Conservation (phyloP, 345 rosid species). For the Aquilaria malaccensis region DNA sequence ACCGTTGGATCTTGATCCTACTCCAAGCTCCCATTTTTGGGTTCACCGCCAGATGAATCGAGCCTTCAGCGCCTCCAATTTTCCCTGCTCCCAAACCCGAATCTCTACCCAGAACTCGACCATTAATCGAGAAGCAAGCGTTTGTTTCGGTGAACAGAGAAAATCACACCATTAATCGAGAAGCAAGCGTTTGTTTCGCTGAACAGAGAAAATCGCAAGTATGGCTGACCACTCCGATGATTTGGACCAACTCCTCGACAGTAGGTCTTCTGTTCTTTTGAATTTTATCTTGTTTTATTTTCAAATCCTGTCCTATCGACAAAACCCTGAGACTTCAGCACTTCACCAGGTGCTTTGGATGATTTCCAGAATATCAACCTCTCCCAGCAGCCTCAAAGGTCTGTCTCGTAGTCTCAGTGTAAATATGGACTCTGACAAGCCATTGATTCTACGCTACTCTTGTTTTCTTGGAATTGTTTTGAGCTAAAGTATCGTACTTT, state of each 20-base stretch:
- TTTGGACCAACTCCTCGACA: constrained; percentile 92
- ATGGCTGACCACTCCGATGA: constrained; percentile 75
- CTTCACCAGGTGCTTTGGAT: constrained; percentile 78
- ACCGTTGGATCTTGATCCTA: constrained; percentile 20
- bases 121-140: not conserved
- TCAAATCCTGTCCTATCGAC: not conserved
- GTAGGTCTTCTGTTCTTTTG: constrained; percentile 27
- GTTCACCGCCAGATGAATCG: constrained; percentile 19
- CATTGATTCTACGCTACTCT: not conserved
- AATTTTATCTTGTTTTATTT: constrained; percentile 11
- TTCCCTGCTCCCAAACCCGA: not conserved
- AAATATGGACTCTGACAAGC: not conserved
- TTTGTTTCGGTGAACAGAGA: not conserved
- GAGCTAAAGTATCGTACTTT: not conserved
- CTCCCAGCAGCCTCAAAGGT: constrained; percentile 45
- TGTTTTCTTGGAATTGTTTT: not conserved
- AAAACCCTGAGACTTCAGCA: too few relatives aligned
- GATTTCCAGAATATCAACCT: constrained; percentile 93
- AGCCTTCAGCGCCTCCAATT: not conserved
- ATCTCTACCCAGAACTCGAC: not conserved
- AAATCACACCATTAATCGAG: not conserved
- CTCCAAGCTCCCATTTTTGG: constrained; percentile 5
- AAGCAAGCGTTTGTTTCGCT: too few relatives aligned
- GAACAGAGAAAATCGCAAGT: not conserved
- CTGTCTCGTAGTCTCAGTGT: not conserved